Evolutionary conservation across 805 yeast genomes (phyloP).

Genomic region (Ogataea ramenticola): DNA sequence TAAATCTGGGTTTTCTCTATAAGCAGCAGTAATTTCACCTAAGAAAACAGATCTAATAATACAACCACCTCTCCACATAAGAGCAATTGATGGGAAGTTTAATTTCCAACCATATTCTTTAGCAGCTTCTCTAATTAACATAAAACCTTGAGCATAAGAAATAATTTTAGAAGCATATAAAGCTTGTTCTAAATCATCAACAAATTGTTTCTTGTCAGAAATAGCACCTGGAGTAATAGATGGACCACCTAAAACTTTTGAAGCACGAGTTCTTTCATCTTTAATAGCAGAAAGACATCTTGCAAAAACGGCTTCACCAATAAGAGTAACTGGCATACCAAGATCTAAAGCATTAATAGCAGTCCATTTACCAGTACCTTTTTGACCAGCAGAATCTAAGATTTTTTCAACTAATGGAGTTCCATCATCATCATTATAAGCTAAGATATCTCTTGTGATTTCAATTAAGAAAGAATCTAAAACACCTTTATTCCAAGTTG

Average conservation of each 20-base stretch:
- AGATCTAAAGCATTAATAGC: constrained; percentile 96
- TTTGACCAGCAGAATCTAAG: constrained; percentile 95
- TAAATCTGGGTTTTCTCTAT: constrained; percentile 85
- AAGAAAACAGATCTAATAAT: constrained; percentile 97
- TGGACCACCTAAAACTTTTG: constrained; percentile 78
- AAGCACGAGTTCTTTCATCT: constrained; percentile 83
- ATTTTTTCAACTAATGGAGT: constrained; percentile 94
- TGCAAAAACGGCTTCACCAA: constrained; percentile 97
- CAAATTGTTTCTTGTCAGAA: constrained; percentile 74
- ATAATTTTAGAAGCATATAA: constrained; percentile 96
- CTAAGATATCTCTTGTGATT: constrained; percentile 91
- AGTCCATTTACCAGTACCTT: constrained; percentile 99
- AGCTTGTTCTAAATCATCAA: constrained; percentile 96
- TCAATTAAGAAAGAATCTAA: constrained; percentile 95
- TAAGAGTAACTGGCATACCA: constrained; percentile 97
- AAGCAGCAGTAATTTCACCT: constrained; percentile 95
- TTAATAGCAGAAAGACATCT: constrained; percentile 93
- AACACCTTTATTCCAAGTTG: constrained; percentile 95
- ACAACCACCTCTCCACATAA: constrained; percentile 99
- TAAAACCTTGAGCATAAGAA: constrained; percentile 99
- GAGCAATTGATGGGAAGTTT: constrained; percentile 96
- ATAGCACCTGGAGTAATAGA: constrained; percentile 49
- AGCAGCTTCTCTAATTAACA: constrained; percentile 98
- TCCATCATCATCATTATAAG: constrained; percentile 84
- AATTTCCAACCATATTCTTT: constrained; percentile 94